phyloP scores from a whole-genome alignment of 202 grass and related monocot genomes.

The Brachypodium distachyon region DNA sequence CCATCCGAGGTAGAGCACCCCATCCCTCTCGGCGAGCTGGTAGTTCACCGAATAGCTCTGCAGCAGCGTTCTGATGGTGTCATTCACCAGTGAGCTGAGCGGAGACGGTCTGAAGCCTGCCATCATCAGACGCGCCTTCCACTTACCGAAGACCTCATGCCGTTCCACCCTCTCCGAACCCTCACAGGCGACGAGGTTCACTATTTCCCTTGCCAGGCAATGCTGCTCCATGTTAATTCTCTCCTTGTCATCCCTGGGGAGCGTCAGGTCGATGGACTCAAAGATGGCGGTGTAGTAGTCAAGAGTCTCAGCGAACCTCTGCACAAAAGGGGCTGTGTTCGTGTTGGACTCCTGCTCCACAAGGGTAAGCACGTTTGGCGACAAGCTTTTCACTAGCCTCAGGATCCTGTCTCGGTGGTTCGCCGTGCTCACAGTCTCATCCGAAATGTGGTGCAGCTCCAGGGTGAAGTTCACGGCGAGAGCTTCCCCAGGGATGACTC shows the following conservation, averaged over 20 bases:
- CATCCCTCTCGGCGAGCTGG: constrained; percentile 70
- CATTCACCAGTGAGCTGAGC: constrained; percentile 72
- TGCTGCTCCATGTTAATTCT: constrained; percentile 91
- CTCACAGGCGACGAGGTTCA: constrained; percentile 83
- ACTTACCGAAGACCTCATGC: constrained; percentile 82
- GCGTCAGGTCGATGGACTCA: constrained; percentile 75
- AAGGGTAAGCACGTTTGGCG: constrained; percentile 76
- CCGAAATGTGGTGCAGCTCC: constrained; percentile 81
- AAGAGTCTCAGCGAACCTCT: constrained; percentile 72
- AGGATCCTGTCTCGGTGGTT: constrained; percentile 87
- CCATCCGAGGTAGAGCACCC: constrained; percentile 86
- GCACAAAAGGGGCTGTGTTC: constrained; percentile 66
- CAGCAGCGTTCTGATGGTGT: constrained; percentile 74
- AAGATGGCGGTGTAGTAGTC: constrained; percentile 87
- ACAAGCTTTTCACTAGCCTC: constrained; percentile 63
- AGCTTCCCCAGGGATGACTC: constrained; percentile 47
- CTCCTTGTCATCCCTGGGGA: constrained; percentile 52
- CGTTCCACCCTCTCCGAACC: constrained; percentile 77
- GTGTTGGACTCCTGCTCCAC: constrained; percentile 95
- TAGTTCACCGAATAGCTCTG: constrained; percentile 77
- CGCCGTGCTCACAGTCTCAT: constrained; percentile 75
- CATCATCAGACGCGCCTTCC: constrained; percentile 76
- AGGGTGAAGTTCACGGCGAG: constrained; percentile 88
- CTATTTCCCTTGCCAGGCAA: constrained; percentile 84
- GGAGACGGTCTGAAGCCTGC: constrained; percentile 73